These are phyloP conservation scores for Ophiognomonia clavigignenti-juglandacearum DNA, from an alignment of 2,329 filamentous ascomycete species.

Conservation along the genomic window DNA sequence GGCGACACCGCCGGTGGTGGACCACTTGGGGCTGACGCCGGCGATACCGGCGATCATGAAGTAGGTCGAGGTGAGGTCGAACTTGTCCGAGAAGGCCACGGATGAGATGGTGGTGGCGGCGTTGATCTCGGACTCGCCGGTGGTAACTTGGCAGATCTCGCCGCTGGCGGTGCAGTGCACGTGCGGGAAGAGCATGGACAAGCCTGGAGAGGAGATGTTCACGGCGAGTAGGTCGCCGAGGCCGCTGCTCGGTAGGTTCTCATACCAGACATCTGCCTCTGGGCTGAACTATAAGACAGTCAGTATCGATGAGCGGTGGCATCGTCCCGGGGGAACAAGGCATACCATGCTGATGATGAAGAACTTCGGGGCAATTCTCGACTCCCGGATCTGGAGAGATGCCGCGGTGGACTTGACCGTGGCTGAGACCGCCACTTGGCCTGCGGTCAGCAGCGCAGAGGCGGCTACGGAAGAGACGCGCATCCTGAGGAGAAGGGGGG, in stretches of 20 bases:
- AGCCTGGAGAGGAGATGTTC: conserved; percentile 55
- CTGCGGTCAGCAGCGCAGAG: conserved; percentile 11
- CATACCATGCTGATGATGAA: conserved; percentile 59
- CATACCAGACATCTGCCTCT: conserved; percentile 59
- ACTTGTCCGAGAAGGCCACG: conserved; percentile 54
- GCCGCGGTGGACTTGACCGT: conserved; percentile 2
- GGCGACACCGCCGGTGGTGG: conserved; percentile 61
- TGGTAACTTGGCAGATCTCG: conserved; percentile 63
- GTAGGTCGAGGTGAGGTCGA: conserved; percentile 64
- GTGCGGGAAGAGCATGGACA: conserved; percentile 61
- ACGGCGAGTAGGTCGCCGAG: conserved; percentile 51
- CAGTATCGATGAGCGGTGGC: background rate
- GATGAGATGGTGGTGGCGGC: conserved; percentile 63
- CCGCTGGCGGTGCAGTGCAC: conserved; percentile 59
- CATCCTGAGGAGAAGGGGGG: conserved; percentile 1
- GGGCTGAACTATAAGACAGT: conserved; percentile 47
- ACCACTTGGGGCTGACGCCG: conserved; percentile 65
- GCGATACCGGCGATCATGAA: conserved; percentile 70
- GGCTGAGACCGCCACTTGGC: conserved; percentile 8
- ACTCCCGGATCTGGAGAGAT: conserved; percentile 1
- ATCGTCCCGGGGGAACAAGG: background rate
- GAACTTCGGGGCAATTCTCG: conserved; percentile 50
- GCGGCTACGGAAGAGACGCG: conserved; percentile 7
- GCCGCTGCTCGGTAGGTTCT: conserved; percentile 38
- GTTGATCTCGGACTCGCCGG: conserved; percentile 70